These are phyloP conservation scores for Aplosporella prunicola DNA, from an alignment of 2,329 filamentous ascomycete genomes.

Conservation along the genomic window DNA sequence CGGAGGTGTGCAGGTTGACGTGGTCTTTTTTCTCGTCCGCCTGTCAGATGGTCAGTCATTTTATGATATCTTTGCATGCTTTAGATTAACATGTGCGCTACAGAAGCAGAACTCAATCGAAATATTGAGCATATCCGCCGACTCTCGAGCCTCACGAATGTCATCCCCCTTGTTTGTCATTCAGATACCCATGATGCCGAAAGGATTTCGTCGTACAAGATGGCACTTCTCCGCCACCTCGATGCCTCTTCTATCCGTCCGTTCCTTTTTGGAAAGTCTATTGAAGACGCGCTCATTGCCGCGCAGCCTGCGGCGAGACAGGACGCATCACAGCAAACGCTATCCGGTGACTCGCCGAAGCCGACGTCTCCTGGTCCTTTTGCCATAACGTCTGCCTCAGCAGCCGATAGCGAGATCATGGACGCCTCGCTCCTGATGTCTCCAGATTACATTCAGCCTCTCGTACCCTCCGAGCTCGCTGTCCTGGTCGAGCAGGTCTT, in stretches of 20 bases:
- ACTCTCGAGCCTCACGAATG: slow-evolving; percentile 65
- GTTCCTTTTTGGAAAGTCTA: slow-evolving; percentile 53
- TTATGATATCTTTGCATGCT: slow-evolving; percentile 32
- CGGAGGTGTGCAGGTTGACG: slow-evolving; percentile 76
- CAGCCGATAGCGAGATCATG: slow-evolving; percentile 70
- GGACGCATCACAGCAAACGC: slow-evolving; percentile 14
- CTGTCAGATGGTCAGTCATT: slow-evolving; percentile 49
- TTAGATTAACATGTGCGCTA: slow-evolving; percentile 1
- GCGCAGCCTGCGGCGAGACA: slow-evolving; percentile 14
- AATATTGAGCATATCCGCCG: slow-evolving; percentile 65
- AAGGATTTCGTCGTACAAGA: slow-evolving; percentile 51
- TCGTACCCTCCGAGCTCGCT: slow-evolving; percentile 64
- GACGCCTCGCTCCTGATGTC: slow-evolving; percentile 92
- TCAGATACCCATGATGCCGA: slow-evolving; percentile 57
- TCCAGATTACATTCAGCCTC: slow-evolving; percentile 75
- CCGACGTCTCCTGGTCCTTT: slow-evolving; percentile 44
- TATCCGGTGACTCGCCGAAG: slow-evolving; percentile 12
- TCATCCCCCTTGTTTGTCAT: slow-evolving; percentile 73
- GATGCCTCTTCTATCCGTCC: slow-evolving; percentile 48
- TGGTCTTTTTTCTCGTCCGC: slow-evolving; percentile 69
- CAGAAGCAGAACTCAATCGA: slow-evolving; percentile 32
- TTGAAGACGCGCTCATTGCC: slow-evolving; percentile 26
- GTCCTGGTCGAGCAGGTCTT: slow-evolving; percentile 66
- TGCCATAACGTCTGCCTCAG: slow-evolving; percentile 65
- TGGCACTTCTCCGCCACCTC: slow-evolving; percentile 44